Evolutionary conservation across 331 rosid genomes (phyloP), one percentile per base, ranked within the genome.

Genomic region (Spiraea crenata): DNA sequence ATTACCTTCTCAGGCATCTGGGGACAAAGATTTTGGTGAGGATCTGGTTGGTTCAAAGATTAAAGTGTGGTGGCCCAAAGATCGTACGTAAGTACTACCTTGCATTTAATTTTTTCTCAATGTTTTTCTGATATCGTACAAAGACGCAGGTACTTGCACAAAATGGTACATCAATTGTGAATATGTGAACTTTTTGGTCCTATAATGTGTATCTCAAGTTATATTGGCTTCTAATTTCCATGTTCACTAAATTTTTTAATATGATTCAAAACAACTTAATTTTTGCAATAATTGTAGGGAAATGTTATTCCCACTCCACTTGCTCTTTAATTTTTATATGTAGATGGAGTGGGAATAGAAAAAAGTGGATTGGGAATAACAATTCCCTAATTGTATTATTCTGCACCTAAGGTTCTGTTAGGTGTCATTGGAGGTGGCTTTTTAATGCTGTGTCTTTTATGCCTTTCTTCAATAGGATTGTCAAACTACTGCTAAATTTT

Each of bases 31-130:
- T 57, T 57, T 63, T 79, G 96, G 85, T 57, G 81, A 89, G 77
- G 67, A 66, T 41, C 63, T 91, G 70, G 84, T 91, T 70, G 96
- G 93, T 77, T 70, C 78, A 20, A 82, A 80, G 74, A 77, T 95
- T 71, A 67, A 85, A 85, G 99, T 95, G 57, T 95, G 86, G 87
- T 95, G 99, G 99, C 98, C 98, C 2, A 25, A 78, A 13, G 99
- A 95, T 86, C 79, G 70, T 3, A 45, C 0, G 99, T 95, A 88
- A 90, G 96, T 84, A 73, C 51, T 42, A 19, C 20, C 41, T 66
- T 45, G 14, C 39, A 19, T 55, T 41, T 19, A 34, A 20, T 55
- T 12, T 19, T 46, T 42, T 52, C 37, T 45, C 61, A 48, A 57
- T 13, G 4, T 50, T 73, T 55, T 42, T 10, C 54, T 69, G 41